phyloP scores from a whole-genome alignment of 2,329 filamentous ascomycete genomes.

The Hymenoscyphus fructigenus region DNA sequence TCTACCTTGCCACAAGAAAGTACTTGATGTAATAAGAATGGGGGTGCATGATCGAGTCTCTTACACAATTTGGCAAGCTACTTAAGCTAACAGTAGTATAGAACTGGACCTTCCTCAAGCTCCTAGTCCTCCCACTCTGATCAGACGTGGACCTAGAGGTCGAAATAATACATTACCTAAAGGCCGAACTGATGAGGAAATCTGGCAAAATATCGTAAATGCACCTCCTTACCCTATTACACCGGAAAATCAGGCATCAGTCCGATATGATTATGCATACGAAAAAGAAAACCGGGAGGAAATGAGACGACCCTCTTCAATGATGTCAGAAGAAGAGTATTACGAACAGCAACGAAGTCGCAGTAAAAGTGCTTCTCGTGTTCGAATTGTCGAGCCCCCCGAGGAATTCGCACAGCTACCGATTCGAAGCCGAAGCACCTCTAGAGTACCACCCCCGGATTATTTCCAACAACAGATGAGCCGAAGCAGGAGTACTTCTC shows the following conservation, averaged over 20 bases:
- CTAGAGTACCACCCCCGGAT: no score
- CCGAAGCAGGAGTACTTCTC: no score
- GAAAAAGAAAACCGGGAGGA: neutral
- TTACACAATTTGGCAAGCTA: neutral
- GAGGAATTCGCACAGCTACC: no score
- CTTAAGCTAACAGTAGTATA: slow-evolving; percentile 9
- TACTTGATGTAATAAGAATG: no score
- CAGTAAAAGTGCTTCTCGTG: no score
- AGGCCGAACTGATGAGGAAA: neutral
- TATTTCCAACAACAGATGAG: no score
- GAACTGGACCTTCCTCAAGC: slow-evolving; percentile 13
- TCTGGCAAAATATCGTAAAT: neutral
- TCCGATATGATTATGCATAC: neutral
- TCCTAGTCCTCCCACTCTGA: slow-evolving; percentile 18
- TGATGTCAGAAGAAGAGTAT: no score
- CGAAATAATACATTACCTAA: neutral
- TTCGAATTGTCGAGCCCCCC: no score
- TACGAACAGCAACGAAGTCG: no score
- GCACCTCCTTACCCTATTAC: neutral
- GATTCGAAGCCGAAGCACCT: no score
- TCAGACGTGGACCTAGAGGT: neutral
- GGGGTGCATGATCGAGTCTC: neutral
- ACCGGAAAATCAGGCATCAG: neutral
- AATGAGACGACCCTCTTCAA: no score
- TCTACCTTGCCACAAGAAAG: no score